These are phyloP conservation scores for Lentinula sp. DNA, from an alignment of 768 basidiomycete species.

Conservation along the genomic window DNA sequence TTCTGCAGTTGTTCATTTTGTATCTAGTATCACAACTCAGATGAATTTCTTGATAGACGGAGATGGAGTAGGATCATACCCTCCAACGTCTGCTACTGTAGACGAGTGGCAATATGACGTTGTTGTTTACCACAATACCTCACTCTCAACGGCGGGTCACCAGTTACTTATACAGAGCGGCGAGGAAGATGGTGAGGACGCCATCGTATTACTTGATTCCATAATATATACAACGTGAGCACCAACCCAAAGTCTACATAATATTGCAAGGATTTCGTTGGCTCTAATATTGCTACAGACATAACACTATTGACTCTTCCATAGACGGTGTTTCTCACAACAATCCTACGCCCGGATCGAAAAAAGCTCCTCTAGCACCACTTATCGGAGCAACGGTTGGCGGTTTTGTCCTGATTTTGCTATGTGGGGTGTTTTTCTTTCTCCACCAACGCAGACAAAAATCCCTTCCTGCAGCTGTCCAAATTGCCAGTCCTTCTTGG, in stretches of 20 bases:
- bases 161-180: slow-evolving; percentile 8
- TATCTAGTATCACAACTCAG: slow-evolving; percentile 1
- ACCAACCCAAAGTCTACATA: too few relatives aligned
- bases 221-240: slow-evolving; percentile 16
- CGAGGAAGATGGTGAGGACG: background rate
- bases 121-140: slow-evolving; percentile 5
- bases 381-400: slow-evolving; percentile 25
- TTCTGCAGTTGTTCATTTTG: background rate
- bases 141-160: slow-evolving; percentile 4
- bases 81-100: background rate
- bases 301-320: background rate
- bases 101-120: background rate
- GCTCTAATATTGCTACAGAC: background rate
- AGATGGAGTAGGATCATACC: background rate
- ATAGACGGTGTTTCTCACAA: background rate
- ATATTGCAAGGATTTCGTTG: background rate
- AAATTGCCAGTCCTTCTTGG: background rate
- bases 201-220: slow-evolving; percentile 9
- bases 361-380: background rate
- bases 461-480: background rate
- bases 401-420: slow-evolving; percentile 16
- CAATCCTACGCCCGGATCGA: background rate
- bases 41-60: slow-evolving; percentile 10
- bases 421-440: slow-evolving; percentile 13
- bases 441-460: background rate